phyloP scores from a whole-genome alignment of 192 early-diverging fungal genomes.

The Coemansia sp. region DNA sequence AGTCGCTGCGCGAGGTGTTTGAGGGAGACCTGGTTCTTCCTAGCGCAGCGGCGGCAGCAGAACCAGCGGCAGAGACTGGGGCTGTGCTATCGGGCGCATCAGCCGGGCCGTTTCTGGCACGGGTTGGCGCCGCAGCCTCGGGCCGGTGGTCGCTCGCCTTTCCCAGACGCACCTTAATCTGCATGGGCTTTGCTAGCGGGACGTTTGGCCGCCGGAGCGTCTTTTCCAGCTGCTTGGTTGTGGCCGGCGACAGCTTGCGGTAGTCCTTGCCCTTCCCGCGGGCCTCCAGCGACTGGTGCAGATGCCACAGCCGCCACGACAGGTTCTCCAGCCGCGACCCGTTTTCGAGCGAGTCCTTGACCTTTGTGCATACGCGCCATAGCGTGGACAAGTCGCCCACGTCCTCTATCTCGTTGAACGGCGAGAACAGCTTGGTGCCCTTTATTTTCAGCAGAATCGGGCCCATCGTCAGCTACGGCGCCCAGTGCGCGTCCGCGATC shows the following conservation, averaged over 20 bases:
- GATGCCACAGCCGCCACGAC: conserved; percentile 81
- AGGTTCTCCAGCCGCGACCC: conserved; percentile 77
- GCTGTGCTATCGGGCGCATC: too few species aligned
- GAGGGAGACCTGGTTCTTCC: neutral
- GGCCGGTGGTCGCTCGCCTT: conserved; percentile 27
- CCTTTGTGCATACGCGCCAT: conserved; percentile 81
- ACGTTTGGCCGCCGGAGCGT: conserved; percentile 30
- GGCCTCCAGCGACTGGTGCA: conserved; percentile 62
- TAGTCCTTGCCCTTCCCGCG: conserved; percentile 47
- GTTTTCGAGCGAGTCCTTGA: conserved; percentile 76
- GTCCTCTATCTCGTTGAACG: conserved; percentile 64
- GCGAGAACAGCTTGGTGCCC: conserved; percentile 67
- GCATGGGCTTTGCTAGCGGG: conserved; percentile 43
- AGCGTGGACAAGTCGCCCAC: conserved; percentile 70
- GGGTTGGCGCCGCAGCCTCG: neutral
- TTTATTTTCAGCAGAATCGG: conserved; percentile 67
- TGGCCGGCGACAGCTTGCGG: conserved; percentile 53
- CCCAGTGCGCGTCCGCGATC: too few species aligned
- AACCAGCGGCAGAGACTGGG: too few species aligned
- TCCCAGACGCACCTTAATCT: conserved; percentile 46
- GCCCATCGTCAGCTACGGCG: conserved; percentile 51
- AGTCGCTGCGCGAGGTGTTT: neutral
- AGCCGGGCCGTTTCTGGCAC: too few species aligned
- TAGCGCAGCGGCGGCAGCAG: neutral
- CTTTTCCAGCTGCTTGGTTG: conserved; percentile 56